Evolutionary conservation across 805 yeast genomes (phyloP).

Genomic region (Nakazawaea wickerhamii): DNA sequence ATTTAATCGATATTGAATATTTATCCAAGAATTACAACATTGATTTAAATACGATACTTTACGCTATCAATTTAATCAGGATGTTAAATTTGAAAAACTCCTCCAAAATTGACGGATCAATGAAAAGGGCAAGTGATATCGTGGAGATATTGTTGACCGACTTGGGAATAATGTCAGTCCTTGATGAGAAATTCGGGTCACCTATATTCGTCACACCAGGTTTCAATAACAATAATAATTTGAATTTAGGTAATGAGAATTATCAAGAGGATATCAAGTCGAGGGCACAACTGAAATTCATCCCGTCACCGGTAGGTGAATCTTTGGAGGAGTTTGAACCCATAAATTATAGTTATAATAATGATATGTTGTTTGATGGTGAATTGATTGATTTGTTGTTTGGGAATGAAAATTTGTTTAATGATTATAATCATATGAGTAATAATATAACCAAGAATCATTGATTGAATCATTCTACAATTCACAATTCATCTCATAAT

Average conservation of each 20-base stretch:
- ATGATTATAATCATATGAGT: constrained; percentile 12
- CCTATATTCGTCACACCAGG: constrained; percentile 10
- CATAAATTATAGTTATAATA: constrained; percentile 12
- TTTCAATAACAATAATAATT: constrained; percentile 8
- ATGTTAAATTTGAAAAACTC: constrained; percentile 27
- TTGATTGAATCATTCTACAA: too few relatives aligned
- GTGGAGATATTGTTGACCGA: constrained; percentile 37
- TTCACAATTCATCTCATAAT: too few relatives aligned
- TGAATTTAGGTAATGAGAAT: constrained; percentile 4
- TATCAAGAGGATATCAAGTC: constrained; percentile 1
- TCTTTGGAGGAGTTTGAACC: constrained; percentile 2
- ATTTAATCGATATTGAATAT: constrained; percentile 24
- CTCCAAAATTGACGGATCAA: constrained; percentile 34
- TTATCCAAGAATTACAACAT: constrained; percentile 23
- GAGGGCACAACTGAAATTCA: not conserved
- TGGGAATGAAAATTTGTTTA: constrained; percentile 12
- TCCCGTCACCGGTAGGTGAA: not conserved
- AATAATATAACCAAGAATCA: constrained; percentile 3
- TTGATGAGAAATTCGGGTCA: constrained; percentile 17
- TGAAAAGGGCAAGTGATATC: constrained; percentile 36
- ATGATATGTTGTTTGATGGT: constrained; percentile 12
- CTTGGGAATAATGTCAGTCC: constrained; percentile 30
- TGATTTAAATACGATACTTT: constrained; percentile 22
- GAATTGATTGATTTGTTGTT: constrained; percentile 14
- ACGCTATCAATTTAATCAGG: constrained; percentile 29